phyloP scores from a whole-genome alignment of 2,329 filamentous ascomycete genomes.

The Ciborinia camelliae region DNA sequence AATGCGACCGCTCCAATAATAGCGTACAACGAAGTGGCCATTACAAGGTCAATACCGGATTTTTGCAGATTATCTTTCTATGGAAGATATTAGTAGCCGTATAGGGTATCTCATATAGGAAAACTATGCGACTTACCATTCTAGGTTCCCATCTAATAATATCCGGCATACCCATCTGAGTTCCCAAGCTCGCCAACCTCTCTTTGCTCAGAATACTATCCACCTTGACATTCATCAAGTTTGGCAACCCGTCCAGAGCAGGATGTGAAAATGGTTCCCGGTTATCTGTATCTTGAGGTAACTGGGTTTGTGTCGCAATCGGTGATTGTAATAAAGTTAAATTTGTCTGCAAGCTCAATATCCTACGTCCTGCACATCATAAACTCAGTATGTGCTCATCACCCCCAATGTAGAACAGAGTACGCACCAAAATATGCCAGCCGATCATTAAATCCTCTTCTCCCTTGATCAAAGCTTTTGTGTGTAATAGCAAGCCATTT shows the following conservation, averaged over 20 bases:
- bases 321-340: constrained; percentile 54
- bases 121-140: constrained; percentile 52
- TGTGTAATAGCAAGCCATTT: constrained; percentile 98
- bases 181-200: constrained; percentile 65
- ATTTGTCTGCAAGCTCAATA: constrained; percentile 59
- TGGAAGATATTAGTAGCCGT: constrained; percentile 27
- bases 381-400: constrained; percentile 24
- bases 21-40: constrained; percentile 76
- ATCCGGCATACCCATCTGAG: constrained; percentile 64
- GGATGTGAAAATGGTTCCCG: constrained; percentile 66
- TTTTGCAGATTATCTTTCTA: constrained; percentile 63
- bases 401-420: not conserved
- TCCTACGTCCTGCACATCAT: constrained; percentile 51
- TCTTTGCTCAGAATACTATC: constrained; percentile 59
- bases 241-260: constrained; percentile 68
- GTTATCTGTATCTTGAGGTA: constrained; percentile 47
- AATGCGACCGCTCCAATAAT: constrained; percentile 87
- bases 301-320: constrained; percentile 33
- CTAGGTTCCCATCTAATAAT: constrained; percentile 88
- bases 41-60: constrained; percentile 72
- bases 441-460: constrained; percentile 90
- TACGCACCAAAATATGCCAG: constrained; percentile 79
- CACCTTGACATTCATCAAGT: constrained; percentile 61
- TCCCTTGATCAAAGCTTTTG: constrained; percentile 95
- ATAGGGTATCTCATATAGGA: not conserved